phyloP scores from a whole-genome alignment of 352 stramenopile species.

The Phytopythium ostracodes region DNA sequence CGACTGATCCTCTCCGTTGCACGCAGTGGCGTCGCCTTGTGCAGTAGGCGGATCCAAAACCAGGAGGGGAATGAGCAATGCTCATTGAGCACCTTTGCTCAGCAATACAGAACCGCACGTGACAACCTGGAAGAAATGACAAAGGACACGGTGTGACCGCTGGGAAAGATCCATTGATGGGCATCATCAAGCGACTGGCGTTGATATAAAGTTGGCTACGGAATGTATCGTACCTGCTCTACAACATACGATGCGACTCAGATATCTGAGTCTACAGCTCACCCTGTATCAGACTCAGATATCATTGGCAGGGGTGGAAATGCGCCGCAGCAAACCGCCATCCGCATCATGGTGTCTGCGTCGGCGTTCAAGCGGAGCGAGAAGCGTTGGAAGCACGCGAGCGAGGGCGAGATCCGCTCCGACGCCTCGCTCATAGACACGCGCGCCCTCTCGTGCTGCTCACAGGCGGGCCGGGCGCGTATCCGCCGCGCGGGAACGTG shows the following conservation, averaged over 20 bases:
- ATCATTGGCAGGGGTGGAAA: background rate
- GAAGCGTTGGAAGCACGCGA: conserved; percentile 68
- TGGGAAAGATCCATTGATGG: too few species aligned
- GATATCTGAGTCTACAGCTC: background rate
- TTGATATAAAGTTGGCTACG: background rate
- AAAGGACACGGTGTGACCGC: too few species aligned
- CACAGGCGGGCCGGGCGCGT: conserved; percentile 18
- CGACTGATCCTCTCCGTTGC: too few species aligned
- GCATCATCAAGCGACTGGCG: too few species aligned
- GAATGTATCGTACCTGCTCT: background rate
- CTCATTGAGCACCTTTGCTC: too few species aligned
- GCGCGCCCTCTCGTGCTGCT: conserved; percentile 13
- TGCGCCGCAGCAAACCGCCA: background rate
- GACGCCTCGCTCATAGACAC: conserved; percentile 45
- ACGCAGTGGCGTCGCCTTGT: too few species aligned
- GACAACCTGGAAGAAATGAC: too few species aligned
- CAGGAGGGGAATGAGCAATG: too few species aligned
- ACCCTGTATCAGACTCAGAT: background rate
- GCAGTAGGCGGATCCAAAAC: too few species aligned
- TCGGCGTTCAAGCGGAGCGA: conserved; percentile 63
- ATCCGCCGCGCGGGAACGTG: conserved; percentile 37
- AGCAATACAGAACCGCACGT: too few species aligned
- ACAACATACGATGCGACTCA: background rate
- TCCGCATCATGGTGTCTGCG: background rate
- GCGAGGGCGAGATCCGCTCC: conserved; percentile 15